Conservation (phyloP, 2,329 filamentous ascomycete species). For the Penicillium rolfsii region DNA sequence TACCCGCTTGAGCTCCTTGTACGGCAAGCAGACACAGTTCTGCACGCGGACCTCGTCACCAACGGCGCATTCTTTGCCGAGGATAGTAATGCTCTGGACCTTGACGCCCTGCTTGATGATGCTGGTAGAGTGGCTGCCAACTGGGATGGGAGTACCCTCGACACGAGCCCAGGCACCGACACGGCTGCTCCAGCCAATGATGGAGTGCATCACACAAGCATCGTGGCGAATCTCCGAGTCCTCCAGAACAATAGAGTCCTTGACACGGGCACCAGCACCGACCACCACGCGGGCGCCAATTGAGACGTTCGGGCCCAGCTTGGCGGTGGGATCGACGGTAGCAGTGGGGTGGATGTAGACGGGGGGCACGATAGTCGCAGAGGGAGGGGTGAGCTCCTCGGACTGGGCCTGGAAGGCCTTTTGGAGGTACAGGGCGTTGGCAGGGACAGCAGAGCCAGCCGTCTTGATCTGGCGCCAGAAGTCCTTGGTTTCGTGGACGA, state of each 20-base stretch:
- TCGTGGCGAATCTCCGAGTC: conserved; percentile 96
- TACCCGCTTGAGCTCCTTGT: conserved; percentile 96
- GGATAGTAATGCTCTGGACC: conserved; percentile 96
- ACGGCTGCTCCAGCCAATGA: conserved; percentile 95
- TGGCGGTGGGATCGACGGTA: conserved; percentile 88
- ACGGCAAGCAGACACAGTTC: conserved; percentile 96
- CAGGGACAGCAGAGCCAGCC: conserved; percentile 92
- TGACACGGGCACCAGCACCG: conserved; percentile 85
- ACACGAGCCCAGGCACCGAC: conserved; percentile 98
- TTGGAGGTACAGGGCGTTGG: conserved; percentile 94
- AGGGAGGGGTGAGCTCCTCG: conserved; percentile 78
- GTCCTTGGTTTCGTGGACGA: conserved; percentile 96
- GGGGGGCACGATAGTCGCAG: conserved; percentile 83
- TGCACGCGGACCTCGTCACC: conserved; percentile 94
- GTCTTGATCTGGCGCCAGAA: conserved; percentile 99
- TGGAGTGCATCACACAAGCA: conserved; percentile 90
- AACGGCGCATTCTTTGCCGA: conserved; percentile 94
- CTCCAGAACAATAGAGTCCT: conserved; percentile 94
- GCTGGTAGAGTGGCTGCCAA: conserved; percentile 86
- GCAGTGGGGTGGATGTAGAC: conserved; percentile 96
- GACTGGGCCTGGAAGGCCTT: conserved; percentile 85
- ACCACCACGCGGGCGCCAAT: conserved; percentile 86
- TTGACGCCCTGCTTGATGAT: conserved; percentile 98
- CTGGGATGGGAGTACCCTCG: conserved; percentile 87
- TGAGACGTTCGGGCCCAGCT: conserved; percentile 95